Base-by-base conservation (phyloP, 345 rosid species). In the Sisymbrium irio region DNA sequence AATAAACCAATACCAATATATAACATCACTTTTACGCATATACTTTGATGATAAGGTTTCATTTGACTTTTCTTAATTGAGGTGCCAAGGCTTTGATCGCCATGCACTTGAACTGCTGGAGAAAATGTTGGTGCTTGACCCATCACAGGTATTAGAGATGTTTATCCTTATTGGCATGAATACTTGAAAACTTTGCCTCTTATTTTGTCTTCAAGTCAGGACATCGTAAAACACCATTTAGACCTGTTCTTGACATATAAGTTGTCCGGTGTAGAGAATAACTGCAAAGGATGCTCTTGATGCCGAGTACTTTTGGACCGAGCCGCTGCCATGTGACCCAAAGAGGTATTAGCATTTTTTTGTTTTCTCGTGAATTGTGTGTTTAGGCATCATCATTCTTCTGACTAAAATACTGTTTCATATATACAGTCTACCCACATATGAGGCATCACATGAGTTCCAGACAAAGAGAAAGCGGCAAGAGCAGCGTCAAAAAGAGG, bases 301-400 rank as follows among this genome's bases (percentile, higher is more conserved):
- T 75, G 97, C 97, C 0, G 97, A 94, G 84, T 94, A 94, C 85
- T 91, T 94, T 85, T 94, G 98, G 98, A 78, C 92, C 55, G 97
- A 94, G 50, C 98, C 97, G 0, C 72, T 89, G 58, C 97, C 98
- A 20, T 94, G 98, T 68, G 96, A 94, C 65, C 98, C 98, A 9
- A 94, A 89, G 79, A 91, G 95, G 97, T 91, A 42, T 19, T 56
- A 4, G 15, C 41, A 56, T 56, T 37, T 51, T 28, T 9, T 27
- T 40, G 55, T n/a, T 28, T 20, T 27, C 45, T 53, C 50, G 27
- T 62, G 30, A 8, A 8, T 28, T 3, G 14, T 40, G 19, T 8
- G 42, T 25, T 46, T 32, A 20, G 18, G 54, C 59, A 42, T 45
- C 33, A 74, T 67, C 35, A 36, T 28, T 12, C 50, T 15, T 63